phyloP scores from a whole-genome alignment of 2,329 filamentous ascomycete genomes.

The Botryotinia calthae region DNA sequence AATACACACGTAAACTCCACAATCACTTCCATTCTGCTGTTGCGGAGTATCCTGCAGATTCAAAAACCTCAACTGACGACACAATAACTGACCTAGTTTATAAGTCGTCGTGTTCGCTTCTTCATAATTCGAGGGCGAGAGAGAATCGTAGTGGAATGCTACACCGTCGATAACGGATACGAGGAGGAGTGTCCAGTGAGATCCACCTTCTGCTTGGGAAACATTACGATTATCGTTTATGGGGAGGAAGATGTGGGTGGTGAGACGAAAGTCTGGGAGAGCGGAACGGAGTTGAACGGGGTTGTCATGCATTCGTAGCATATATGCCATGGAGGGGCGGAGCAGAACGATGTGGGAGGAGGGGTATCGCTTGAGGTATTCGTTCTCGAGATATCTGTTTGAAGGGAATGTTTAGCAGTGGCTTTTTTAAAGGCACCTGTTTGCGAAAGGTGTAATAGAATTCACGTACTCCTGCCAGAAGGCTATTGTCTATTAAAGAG shows the following conservation, averaged over 20 bases:
- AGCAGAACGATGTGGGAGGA: slow-evolving; percentile 86
- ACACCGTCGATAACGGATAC: slow-evolving; percentile 86
- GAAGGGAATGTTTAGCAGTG: not conserved
- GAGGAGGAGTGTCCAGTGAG: slow-evolving; percentile 91
- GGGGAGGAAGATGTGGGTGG: slow-evolving; percentile 92
- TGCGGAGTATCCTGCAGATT: slow-evolving; percentile 83
- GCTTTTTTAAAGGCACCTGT: slow-evolving; percentile 28
- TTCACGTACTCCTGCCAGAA: slow-evolving; percentile 90
- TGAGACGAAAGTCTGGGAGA: slow-evolving; percentile 74
- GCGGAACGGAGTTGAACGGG: slow-evolving; percentile 59
- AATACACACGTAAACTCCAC: slow-evolving; percentile 93
- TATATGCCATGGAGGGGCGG: slow-evolving; percentile 87
- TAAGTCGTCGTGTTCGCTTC: slow-evolving; percentile 69
- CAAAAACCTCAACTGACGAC: slow-evolving; percentile 68
- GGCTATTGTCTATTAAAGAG: slow-evolving; percentile 70
- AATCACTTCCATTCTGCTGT: slow-evolving; percentile 90
- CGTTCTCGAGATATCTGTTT: slow-evolving; percentile 76
- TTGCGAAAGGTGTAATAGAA: slow-evolving; percentile 1
- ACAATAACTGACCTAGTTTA: slow-evolving; percentile 68
- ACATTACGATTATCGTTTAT: slow-evolving; percentile 85
- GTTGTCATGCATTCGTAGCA: slow-evolving; percentile 74
- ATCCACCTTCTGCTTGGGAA: slow-evolving; percentile 78
- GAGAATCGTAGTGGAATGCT: slow-evolving; percentile 94
- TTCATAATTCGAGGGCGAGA: slow-evolving; percentile 70
- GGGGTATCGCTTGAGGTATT: slow-evolving; percentile 76